Evolutionary conservation across 495 filamentous ascomycete species (phyloP).

Genomic region (Lophiostoma macrostomum): DNA sequence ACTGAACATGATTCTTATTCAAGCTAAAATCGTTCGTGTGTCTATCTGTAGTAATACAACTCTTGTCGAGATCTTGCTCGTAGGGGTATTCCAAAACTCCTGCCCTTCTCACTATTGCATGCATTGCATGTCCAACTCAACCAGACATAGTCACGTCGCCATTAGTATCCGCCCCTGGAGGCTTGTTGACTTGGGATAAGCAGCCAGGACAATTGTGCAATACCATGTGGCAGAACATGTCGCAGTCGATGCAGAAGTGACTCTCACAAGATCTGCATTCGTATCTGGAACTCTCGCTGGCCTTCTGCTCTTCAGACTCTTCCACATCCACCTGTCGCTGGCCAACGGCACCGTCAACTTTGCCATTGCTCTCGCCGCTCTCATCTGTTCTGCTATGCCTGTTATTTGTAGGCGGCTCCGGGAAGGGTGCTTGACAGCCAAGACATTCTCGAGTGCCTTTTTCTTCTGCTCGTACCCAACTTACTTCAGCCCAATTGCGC

Average conservation of each 20-base stretch:
- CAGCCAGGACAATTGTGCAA: constrained; percentile 96
- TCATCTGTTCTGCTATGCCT: constrained; percentile 20
- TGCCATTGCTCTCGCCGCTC: constrained; percentile 1
- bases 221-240: constrained; percentile 88
- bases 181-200: constrained; percentile 51
- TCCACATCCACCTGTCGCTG: constrained; percentile 19
- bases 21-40: too few relatives aligned
- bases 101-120: too few relatives aligned
- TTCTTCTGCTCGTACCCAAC: constrained; percentile 65
- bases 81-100: too few relatives aligned
- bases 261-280: constrained; percentile 77
- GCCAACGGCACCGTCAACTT: constrained; percentile 8
- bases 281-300: constrained; percentile 84
- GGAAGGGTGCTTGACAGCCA: constrained; percentile 54
- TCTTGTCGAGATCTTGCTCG: neutral
- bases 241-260: constrained; percentile 97
- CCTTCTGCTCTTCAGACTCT: constrained; percentile 53
- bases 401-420: constrained; percentile 38
- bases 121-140: too few relatives aligned
- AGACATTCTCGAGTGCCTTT: constrained; percentile 50
- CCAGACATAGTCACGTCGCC: constrained; percentile 24
- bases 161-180: constrained; percentile 4
- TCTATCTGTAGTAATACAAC: too few relatives aligned
- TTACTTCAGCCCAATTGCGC: constrained; percentile 83
- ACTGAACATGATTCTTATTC: too few relatives aligned